Evolutionary conservation across 2,329 filamentous ascomycete genomes (phyloP), one percentile per base, ranked within the genome.

Genomic region (Metarhizium guizhouense): DNA sequence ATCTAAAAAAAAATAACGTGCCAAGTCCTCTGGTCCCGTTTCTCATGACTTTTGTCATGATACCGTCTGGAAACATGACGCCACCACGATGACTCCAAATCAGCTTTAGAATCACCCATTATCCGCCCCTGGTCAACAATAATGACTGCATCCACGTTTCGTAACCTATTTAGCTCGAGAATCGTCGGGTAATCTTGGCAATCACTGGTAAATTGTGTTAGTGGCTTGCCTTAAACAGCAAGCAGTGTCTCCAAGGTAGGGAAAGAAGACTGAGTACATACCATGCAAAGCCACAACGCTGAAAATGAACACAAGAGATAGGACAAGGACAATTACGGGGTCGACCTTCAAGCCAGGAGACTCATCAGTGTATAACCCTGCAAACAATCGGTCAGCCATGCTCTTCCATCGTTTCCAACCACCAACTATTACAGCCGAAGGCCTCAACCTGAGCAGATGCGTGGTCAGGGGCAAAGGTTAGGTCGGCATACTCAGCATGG

Each of bases 251-350:
- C 10, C 11, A 3, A 8, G 25, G 45, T 6, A 45, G 18, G 2
- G 13, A 14, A n/a, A 25, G 4, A 29, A 13, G n/a, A 16, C 32
- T 32, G 20, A 38, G 14, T 25, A 58, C 51, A 20, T 55, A 58
- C 57, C 52, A 78, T 99, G 94, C 70, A 99, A 81, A 64, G 91
- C 92, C 68, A 99, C 94, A 69, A 99, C 94, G 69, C 88, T 94
- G 79, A 99, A 96, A 75, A 99, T 99, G 76, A 99, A 99, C 60
- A 95, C 94, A 66, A 99, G 84, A 68, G 90, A 95, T 65, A 99
- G 81, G 64, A 96, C 94, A 68, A 99, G 82, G 61, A 99, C 93
- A 62, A 99, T 92, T 58, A 99, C 94, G 25, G 94, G 94, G 73
- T 99, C 94, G 62, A 99, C 94, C 80, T 96, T 96, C 67, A 99